Evolutionary conservation across 805 yeast genomes (phyloP).

Genomic region (Teunomyces lycoperdinae): DNA sequence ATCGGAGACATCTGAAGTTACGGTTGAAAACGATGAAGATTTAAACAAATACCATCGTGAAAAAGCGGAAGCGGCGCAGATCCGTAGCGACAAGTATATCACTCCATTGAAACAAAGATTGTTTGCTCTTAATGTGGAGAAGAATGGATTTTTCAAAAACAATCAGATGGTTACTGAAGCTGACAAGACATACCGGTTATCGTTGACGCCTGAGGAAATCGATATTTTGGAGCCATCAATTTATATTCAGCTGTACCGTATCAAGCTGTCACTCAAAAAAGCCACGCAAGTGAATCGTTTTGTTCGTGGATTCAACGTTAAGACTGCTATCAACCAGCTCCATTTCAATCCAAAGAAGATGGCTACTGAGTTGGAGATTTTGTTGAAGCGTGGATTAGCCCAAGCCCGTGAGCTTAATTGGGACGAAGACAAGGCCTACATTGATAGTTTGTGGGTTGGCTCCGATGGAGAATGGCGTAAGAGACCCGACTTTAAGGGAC

Average conservation of each 20-base stretch:
- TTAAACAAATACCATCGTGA: conserved; percentile 51
- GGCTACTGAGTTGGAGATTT: conserved; percentile 72
- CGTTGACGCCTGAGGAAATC: conserved; percentile 61
- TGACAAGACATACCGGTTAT: conserved; percentile 53
- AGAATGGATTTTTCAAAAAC: conserved; percentile 70
- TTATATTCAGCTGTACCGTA: conserved; percentile 75
- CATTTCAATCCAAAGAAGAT: conserved; percentile 82
- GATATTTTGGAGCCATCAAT: conserved; percentile 84
- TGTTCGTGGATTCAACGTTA: conserved; percentile 65
- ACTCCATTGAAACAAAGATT: conserved; percentile 70
- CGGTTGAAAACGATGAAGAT: conserved; percentile 30
- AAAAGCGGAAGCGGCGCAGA: conserved; percentile 44
- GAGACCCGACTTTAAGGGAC: conserved; percentile 78
- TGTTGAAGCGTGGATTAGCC: conserved; percentile 67
- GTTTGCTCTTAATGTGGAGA: conserved; percentile 56
- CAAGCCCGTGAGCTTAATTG: conserved; percentile 64
- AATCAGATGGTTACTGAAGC: conserved; percentile 44
- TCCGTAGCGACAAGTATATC: conserved; percentile 51
- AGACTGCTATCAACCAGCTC: conserved; percentile 85
- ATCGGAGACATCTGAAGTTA: conserved; percentile 14
- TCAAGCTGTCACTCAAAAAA: conserved; percentile 86
- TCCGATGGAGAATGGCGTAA: conserved; percentile 75
- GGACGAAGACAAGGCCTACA: conserved; percentile 59
- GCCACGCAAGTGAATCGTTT: conserved; percentile 77
- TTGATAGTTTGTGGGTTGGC: conserved; percentile 87